Evolutionary conservation across 345 rosid genomes (phyloP).

Genomic region (Laguncularia racemosa): DNA sequence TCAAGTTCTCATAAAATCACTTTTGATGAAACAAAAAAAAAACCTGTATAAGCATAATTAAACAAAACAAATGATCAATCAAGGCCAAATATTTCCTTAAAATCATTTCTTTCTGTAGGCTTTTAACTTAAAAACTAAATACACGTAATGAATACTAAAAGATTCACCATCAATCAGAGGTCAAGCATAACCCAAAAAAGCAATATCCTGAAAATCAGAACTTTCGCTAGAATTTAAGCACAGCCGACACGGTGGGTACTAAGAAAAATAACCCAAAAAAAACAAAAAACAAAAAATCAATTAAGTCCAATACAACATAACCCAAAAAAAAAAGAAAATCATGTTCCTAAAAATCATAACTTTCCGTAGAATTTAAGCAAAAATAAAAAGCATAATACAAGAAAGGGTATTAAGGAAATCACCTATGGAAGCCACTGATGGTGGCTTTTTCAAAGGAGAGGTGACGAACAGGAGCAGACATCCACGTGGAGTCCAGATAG

Average conservation of each 20-base stretch:
- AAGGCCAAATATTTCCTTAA: neutral
- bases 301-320: neutral
- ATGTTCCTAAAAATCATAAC: neutral
- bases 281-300: neutral
- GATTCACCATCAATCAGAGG: too few species aligned
- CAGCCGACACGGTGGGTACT: neutral
- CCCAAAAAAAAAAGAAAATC: neutral
- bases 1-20: too few species aligned
- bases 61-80: neutral
- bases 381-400: neutral
- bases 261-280: neutral
- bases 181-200: too few species aligned
- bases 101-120: too few species aligned
- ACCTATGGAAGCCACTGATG: slow-evolving; percentile 57
- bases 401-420: neutral
- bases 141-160: too few species aligned
- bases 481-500: slow-evolving; percentile 47
- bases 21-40: too few species aligned
- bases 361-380: neutral
- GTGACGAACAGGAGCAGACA: slow-evolving; percentile 36
- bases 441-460: slow-evolving; percentile 59
- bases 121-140: too few species aligned
- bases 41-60: too few species aligned
- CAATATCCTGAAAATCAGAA: neutral
- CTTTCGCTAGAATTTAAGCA: neutral